These are phyloP conservation scores for Evernia prunastri DNA, from an alignment of 495 filamentous ascomycete species.

Conservation along the genomic window DNA sequence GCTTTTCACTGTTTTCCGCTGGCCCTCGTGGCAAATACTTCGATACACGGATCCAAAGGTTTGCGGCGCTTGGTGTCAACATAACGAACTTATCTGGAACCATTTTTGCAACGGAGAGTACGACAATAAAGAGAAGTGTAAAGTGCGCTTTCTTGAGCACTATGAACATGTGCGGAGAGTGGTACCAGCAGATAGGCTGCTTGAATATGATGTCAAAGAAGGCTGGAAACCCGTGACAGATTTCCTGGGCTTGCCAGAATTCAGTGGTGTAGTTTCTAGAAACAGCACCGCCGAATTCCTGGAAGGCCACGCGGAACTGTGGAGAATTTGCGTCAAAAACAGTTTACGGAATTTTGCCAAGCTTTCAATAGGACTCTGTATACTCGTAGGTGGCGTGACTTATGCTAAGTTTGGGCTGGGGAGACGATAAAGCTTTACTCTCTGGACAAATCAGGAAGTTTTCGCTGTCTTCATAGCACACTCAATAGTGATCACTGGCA, in stretches of 20 bases:
- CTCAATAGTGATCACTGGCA: too few relatives aligned
- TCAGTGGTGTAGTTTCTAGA: neutral
- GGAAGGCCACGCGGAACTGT: too few relatives aligned
- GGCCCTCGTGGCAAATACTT: constrained; percentile 20
- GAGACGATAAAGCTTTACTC: too few relatives aligned
- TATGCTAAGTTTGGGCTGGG: too few relatives aligned
- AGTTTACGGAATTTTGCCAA: too few relatives aligned
- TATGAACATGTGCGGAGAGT: constrained; percentile 32
- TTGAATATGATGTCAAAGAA: constrained; percentile 40
- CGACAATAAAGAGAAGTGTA: constrained; percentile 16
- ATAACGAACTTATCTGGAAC: constrained; percentile 19
- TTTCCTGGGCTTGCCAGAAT: constrained; percentile 29
- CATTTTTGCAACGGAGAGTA: constrained; percentile 19
- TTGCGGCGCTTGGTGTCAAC: constrained; percentile 18
- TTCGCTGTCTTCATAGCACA: too few relatives aligned
- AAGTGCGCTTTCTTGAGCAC: constrained; percentile 30
- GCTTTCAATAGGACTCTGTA: too few relatives aligned
- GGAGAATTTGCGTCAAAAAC: too few relatives aligned
- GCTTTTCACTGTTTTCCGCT: constrained; percentile 14
- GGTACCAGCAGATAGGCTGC: constrained; percentile 31
- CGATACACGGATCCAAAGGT: constrained; percentile 13
- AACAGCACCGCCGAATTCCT: too few relatives aligned
- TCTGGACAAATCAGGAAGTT: too few relatives aligned
- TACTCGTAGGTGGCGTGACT: too few relatives aligned
- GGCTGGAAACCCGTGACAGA: constrained; percentile 43